Evolutionary conservation across 176 grass and related monocot species (phyloP).

Genomic region (Microstegium vimineum): DNA sequence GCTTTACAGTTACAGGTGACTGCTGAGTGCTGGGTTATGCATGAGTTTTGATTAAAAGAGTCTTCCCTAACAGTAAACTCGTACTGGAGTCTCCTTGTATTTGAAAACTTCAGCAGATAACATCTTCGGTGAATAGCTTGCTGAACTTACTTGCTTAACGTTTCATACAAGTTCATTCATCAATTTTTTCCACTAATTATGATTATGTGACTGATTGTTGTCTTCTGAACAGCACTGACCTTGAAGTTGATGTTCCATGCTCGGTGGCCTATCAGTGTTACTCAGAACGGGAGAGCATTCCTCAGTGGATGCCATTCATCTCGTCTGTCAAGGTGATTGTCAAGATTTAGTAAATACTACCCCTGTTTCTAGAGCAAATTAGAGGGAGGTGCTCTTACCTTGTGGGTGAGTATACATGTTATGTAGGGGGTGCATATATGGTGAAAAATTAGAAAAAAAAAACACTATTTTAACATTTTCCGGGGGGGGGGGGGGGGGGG

Average conservation of each 20-base stretch:
- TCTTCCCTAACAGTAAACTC: not conserved
- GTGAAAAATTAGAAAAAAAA: not conserved
- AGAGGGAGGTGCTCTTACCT: not conserved
- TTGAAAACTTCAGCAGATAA: not conserved
- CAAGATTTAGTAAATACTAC: not conserved
- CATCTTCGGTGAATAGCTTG: not conserved
- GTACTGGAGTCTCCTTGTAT: not conserved
- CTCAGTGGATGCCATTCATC: slow-evolving; percentile 99
- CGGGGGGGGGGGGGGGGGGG: too few relatives aligned
- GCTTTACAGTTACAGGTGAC: too few relatives aligned
- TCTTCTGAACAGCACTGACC: slow-evolving; percentile 56
- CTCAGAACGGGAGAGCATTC: slow-evolving; percentile 80
- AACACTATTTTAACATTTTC: not conserved
- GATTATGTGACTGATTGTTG: slow-evolving; percentile 17
- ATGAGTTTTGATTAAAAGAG: not conserved
- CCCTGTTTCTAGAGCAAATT: not conserved
- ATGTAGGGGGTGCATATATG: not conserved
- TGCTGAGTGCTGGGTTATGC: not conserved
- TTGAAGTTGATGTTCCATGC: slow-evolving; percentile 88
- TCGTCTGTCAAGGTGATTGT: slow-evolving; percentile 72
- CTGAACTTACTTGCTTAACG: not conserved
- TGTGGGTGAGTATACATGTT: too few relatives aligned
- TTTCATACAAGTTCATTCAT: slow-evolving; percentile 2
- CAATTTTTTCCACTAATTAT: not conserved
- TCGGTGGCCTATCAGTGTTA: slow-evolving; percentile 91